Conservation (phyloP, 352 stramenopile genomes). For the Globisporangium echinulatum region DNA sequence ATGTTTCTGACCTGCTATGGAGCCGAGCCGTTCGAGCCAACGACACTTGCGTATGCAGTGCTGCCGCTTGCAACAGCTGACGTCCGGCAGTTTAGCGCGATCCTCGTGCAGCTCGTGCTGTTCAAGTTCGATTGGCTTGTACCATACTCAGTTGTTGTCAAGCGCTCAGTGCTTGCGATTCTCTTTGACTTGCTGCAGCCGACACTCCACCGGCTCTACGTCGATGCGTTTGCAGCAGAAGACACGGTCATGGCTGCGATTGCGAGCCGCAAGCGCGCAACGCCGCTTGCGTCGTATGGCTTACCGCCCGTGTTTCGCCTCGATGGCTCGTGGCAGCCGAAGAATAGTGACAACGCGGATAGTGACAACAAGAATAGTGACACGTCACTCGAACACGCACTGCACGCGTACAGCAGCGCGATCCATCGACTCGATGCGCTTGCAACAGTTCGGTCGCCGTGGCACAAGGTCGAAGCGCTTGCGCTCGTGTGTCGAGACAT, state of each 20-base stretch:
- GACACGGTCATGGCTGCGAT: slow-evolving; percentile 33
- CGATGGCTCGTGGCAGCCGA: slow-evolving; percentile 30
- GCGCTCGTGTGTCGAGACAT: slow-evolving; percentile 35
- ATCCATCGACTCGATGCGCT: slow-evolving; percentile 44
- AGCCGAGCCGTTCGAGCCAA: slow-evolving; percentile 6
- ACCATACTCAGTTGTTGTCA: slow-evolving; percentile 29
- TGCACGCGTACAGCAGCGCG: slow-evolving; percentile 28
- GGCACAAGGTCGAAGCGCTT: slow-evolving; percentile 44
- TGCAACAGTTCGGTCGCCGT: slow-evolving; percentile 44
- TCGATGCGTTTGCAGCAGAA: slow-evolving; percentile 40
- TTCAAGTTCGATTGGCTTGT: slow-evolving; percentile 23
- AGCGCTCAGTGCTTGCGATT: slow-evolving; percentile 40
- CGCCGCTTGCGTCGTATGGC: slow-evolving; percentile 29
- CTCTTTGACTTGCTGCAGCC: slow-evolving; percentile 64
- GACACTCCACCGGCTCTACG: slow-evolving; percentile 48
- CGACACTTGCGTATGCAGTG: slow-evolving; percentile 13
- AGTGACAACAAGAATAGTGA: too few species aligned
- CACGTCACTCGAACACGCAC: slow-evolving; percentile 15
- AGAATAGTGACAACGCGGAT: too few species aligned
- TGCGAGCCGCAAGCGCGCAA: slow-evolving; percentile 19
- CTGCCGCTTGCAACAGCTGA: slow-evolving; percentile 44
- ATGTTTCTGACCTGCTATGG: slow-evolving; percentile 48
- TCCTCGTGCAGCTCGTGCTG: slow-evolving; percentile 46
- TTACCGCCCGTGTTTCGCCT: slow-evolving; percentile 42
- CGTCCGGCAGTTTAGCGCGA: slow-evolving; percentile 39